Evolutionary conservation across 1,139 yeast species (phyloP).

Genomic region (Saccharomycopsis hybrid): DNA sequence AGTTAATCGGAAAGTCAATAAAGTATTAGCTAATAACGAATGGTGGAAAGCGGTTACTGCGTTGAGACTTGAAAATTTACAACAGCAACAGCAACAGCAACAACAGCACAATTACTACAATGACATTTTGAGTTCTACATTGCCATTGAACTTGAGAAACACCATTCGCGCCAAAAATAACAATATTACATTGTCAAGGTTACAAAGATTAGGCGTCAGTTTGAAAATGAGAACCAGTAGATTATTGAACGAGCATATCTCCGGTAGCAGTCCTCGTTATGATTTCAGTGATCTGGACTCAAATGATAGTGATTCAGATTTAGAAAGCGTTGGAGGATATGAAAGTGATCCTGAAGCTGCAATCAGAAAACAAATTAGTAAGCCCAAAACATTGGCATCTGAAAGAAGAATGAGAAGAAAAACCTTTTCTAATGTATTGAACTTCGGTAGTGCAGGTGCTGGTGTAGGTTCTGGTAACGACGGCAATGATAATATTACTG

Average conservation of each 20-base stretch:
- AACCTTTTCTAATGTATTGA: constrained; percentile 6
- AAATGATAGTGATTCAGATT: constrained; percentile 14
- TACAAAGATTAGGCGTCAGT: constrained; percentile 69
- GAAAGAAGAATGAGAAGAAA: constrained; percentile 17
- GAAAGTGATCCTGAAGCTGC: constrained; percentile 19
- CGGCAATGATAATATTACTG: no score
- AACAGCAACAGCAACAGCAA: no score
- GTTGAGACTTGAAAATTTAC: constrained; percentile 43
- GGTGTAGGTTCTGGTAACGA: no score
- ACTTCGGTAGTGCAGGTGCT: background rate
- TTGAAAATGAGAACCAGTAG: constrained; percentile 64
- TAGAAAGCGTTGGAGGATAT: background rate
- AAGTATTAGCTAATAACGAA: constrained; percentile 35
- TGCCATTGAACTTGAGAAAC: background rate
- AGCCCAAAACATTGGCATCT: constrained; percentile 7
- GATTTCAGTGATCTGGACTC: constrained; percentile 25
- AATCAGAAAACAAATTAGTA: constrained; percentile 8
- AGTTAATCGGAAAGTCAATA: constrained; percentile 30
- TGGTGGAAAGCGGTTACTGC: constrained; percentile 66
- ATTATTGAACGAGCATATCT: constrained; percentile 33
- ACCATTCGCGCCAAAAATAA: constrained; percentile 28
- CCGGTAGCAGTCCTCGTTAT: constrained; percentile 28
- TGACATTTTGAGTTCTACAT: background rate
- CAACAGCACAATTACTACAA: constrained; percentile 14
- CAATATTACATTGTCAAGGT: constrained; percentile 40